Conservation (phyloP, 1,139 yeast species). For the Suhomyces bolitotheri region DNA sequence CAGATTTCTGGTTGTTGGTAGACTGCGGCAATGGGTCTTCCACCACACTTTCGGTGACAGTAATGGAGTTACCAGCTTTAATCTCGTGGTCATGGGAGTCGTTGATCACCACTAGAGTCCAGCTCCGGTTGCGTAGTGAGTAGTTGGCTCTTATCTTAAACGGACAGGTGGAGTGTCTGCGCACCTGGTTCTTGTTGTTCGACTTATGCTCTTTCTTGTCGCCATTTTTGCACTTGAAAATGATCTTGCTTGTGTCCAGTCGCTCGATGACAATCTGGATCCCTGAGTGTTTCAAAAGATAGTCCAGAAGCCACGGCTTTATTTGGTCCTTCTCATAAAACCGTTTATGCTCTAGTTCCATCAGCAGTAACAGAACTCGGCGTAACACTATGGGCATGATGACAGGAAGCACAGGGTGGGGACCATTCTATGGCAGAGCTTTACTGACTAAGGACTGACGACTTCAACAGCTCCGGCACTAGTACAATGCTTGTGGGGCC, state of each 20-base stretch:
- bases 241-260: constrained; percentile 66
- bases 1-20: neutral
- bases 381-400: constrained; percentile 4
- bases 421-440: constrained; percentile 1
- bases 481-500: no score
- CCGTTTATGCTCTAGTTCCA: constrained; percentile 15
- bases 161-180: constrained; percentile 52
- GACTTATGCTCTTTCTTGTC: constrained; percentile 15
- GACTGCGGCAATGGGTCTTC: neutral
- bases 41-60: neutral
- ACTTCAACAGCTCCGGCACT: no score
- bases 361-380: constrained; percentile 13
- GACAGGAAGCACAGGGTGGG: constrained; percentile 1
- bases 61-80: neutral
- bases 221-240: constrained; percentile 59
- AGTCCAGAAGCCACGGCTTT: constrained; percentile 67
- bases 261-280: constrained; percentile 67
- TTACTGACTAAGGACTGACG: no score
- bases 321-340: constrained; percentile 36
- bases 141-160: constrained; percentile 70
- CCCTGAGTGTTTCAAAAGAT: constrained; percentile 47
- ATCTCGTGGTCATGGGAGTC: constrained; percentile 49
- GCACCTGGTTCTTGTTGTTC: constrained; percentile 10
- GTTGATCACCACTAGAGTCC: constrained; percentile 64
- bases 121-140: constrained; percentile 52